phyloP scores from a whole-genome alignment of 345 rosid species.

The Lepidium africanum region DNA sequence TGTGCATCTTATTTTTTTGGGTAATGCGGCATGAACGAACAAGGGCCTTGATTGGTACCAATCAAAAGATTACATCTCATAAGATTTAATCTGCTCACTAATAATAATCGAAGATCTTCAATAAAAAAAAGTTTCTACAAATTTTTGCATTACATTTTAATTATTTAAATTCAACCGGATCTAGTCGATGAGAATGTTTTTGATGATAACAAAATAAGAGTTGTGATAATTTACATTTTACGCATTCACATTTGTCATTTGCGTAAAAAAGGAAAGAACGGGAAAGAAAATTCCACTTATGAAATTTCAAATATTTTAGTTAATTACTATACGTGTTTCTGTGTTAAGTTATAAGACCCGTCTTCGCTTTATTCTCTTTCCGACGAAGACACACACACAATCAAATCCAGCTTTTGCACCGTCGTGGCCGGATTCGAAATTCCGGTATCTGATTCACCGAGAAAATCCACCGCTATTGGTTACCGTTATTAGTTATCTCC shows the following conservation, averaged over 20 bases:
- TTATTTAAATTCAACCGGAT: background rate
- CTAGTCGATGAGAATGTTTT: background rate
- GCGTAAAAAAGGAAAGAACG: background rate
- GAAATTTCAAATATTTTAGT: conserved; percentile 1
- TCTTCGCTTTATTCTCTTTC: conserved; percentile 4
- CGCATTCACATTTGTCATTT: background rate
- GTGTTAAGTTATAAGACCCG: conserved; percentile 11
- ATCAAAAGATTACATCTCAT: too few species aligned
- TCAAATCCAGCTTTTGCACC: conserved; percentile 15
- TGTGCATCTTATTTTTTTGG: too few species aligned
- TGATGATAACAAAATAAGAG: background rate
- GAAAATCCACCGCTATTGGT: background rate
- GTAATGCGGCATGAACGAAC: too few species aligned
- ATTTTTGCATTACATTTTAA: background rate
- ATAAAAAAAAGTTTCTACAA: background rate
- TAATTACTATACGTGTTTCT: background rate
- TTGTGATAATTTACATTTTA: background rate
- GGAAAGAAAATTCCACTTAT: background rate
- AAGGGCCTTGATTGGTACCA: too few species aligned
- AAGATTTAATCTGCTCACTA: too few species aligned
- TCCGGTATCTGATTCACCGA: background rate
- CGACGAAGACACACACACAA: conserved; percentile 3
- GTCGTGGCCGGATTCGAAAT: conserved; percentile 14
- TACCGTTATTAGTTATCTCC: background rate
- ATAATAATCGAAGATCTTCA: too few species aligned